Evolutionary conservation across 1,284 basidiomycete species (phyloP).

Genomic region (Amylostereum areolatum): DNA sequence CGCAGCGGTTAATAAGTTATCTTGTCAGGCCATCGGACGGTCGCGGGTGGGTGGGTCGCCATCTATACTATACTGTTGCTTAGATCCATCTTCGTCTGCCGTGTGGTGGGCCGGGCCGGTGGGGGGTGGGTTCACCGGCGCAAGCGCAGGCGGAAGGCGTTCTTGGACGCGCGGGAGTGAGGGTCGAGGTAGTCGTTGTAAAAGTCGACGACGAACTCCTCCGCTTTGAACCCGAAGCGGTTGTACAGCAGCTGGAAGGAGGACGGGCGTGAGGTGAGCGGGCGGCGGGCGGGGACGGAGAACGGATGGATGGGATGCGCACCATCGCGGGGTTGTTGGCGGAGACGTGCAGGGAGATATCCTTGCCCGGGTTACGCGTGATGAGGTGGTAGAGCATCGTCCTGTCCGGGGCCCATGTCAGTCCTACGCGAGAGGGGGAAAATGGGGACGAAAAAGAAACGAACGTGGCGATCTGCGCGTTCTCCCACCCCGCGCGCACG

Average conservation of each 20-base stretch:
- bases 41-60: no score
- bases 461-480: constrained; percentile 68
- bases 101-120: no score
- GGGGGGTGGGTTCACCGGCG: no score
- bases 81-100: no score
- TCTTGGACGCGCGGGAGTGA: constrained; percentile 63
- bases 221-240: constrained; percentile 78
- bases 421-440: background rate
- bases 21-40: no score
- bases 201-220: constrained; percentile 74
- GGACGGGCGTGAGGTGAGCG: background rate
- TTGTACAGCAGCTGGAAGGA: constrained; percentile 65
- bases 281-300: background rate
- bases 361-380: constrained; percentile 58
- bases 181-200: constrained; percentile 69
- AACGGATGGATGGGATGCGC: constrained; percentile 8
- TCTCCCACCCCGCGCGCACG: constrained; percentile 73
- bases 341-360: constrained; percentile 76
- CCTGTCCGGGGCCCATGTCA: constrained; percentile 27
- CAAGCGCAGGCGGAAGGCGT: constrained; percentile 63
- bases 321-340: constrained; percentile 77
- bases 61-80: no score
- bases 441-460: constrained; percentile 15
- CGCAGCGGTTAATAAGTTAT: no score
- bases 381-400: constrained; percentile 74